Percentiles rank a stretch among this genome's conserved stretches.
Conservation (phyloP, 208 protist genomes). For the Acanthamoeba healyi region DNA sequence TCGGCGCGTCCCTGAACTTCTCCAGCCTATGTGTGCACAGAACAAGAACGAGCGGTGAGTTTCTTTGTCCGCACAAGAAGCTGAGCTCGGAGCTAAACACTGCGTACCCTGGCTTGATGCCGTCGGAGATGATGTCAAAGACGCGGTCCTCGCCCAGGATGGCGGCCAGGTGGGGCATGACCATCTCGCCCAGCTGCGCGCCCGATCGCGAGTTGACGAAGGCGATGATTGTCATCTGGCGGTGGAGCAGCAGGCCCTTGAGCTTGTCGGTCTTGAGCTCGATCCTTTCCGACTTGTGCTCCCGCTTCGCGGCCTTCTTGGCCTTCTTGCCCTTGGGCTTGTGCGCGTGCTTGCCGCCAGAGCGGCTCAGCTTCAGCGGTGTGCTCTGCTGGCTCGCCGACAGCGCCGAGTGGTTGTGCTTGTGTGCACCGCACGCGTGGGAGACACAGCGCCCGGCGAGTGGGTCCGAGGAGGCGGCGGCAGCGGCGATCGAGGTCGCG, state of each 20-base stretch:
- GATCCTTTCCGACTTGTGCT: neutral
- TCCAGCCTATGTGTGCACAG: neutral
- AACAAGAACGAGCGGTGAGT: neutral
- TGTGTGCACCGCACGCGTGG: neutral
- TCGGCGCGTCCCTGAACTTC: neutral
- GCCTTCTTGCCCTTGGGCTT: constrained; percentile 2
- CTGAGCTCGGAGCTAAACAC: too few species aligned
- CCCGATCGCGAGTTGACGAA: constrained; percentile 65
- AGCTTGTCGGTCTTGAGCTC: constrained; percentile 41
- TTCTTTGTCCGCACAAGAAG: too few species aligned
- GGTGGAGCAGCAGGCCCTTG: neutral
- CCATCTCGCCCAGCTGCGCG: constrained; percentile 14
- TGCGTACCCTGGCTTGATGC: constrained; percentile 5
- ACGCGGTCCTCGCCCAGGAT: constrained; percentile 42
- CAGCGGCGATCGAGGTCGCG: neutral
- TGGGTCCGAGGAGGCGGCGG: too few species aligned
- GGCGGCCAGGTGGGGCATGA: neutral
- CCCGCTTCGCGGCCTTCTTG: constrained; percentile 7
- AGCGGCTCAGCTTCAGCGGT: neutral
- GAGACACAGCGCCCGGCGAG: too few species aligned
- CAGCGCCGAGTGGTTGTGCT: neutral
- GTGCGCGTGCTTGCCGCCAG: neutral
- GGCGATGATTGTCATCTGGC: constrained; percentile 39
- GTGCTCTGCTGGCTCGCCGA: neutral
- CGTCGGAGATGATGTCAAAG: constrained; percentile 2